Conservation (phyloP, 2,329 filamentous ascomycete genomes). For the Helotiales sp. region DNA sequence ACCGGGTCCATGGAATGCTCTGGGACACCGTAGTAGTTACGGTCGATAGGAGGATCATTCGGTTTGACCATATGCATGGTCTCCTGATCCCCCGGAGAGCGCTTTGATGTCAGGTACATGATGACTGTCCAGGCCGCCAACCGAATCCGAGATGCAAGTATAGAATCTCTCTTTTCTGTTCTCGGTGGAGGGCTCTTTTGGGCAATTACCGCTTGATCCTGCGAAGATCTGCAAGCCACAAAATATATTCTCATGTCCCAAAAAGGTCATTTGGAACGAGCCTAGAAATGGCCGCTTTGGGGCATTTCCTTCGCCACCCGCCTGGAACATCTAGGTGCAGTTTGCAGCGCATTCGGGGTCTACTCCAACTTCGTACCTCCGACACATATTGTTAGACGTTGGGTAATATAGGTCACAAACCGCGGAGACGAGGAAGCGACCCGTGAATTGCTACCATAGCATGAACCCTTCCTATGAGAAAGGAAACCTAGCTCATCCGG, state of each 20-base stretch:
- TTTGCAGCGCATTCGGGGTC: background rate
- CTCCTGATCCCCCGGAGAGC: background rate
- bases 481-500: background rate
- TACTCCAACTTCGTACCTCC: background rate
- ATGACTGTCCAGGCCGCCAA: constrained; percentile 4
- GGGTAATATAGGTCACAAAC: constrained; percentile 5
- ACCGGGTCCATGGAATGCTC: background rate
- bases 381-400: constrained; percentile 2
- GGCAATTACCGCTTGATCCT: background rate
- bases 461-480: background rate
- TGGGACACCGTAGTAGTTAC: background rate
- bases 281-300: background rate
- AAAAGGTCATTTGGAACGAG: background rate
- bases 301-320: background rate
- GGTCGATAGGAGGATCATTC: background rate
- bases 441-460: background rate
- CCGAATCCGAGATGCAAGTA: background rate
- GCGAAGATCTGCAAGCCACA: background rate
- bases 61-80: background rate
- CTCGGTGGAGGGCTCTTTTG: background rate
- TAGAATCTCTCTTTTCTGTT: background rate
- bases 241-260: background rate
- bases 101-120: constrained; percentile 3
- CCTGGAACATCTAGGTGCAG: background rate
- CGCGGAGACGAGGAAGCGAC: background rate